Evolutionary conservation across 352 stramenopile genomes (phyloP).

Genomic region (Thalassiosira mediterranea): DNA sequence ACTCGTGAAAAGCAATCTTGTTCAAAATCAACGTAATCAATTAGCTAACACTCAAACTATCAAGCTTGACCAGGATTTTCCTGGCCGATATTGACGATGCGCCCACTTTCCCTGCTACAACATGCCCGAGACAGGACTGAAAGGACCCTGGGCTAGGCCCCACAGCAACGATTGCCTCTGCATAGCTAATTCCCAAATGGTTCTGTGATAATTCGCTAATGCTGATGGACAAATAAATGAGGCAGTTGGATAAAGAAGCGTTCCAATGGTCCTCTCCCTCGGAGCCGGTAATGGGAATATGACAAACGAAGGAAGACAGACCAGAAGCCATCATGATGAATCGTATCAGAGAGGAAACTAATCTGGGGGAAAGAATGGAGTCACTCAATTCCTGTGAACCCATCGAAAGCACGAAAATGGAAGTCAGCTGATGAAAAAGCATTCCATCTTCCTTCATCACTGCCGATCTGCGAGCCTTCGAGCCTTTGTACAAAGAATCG

Average conservation of each 20-base stretch:
- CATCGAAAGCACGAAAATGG: conserved; percentile 36
- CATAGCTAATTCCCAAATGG: conserved; percentile 13
- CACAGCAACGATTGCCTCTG: conserved; percentile 20
- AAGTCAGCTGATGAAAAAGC: conserved; percentile 38
- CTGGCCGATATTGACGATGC: conserved; percentile 22
- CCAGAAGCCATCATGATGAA: conserved; percentile 48
- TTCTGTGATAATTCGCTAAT: conserved; percentile 26
- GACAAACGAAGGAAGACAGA: conserved; percentile 7
- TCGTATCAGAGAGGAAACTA: conserved; percentile 36
- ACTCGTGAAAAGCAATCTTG: no score
- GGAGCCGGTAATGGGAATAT: conserved; percentile 18
- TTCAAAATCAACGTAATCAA: no score
- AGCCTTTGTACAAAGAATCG: conserved; percentile 39
- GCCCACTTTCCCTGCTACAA: conserved; percentile 24
- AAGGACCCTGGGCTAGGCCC: conserved; percentile 24
- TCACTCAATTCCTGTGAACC: conserved; percentile 1
- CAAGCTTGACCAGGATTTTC: conserved; percentile 14
- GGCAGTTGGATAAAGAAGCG: conserved; percentile 26
- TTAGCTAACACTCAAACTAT: conserved; percentile 4
- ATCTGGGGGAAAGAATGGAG: conserved; percentile 9
- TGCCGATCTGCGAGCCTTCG: conserved; percentile 24
- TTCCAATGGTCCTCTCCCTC: conserved; percentile 38
- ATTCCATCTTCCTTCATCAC: conserved; percentile 23
- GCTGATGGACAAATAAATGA: conserved; percentile 25
- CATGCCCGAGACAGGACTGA: conserved; percentile 15